Evolutionary conservation across 2,329 filamentous ascomycete species (phyloP).

Genomic region (Aspergillus amoenus): DNA sequence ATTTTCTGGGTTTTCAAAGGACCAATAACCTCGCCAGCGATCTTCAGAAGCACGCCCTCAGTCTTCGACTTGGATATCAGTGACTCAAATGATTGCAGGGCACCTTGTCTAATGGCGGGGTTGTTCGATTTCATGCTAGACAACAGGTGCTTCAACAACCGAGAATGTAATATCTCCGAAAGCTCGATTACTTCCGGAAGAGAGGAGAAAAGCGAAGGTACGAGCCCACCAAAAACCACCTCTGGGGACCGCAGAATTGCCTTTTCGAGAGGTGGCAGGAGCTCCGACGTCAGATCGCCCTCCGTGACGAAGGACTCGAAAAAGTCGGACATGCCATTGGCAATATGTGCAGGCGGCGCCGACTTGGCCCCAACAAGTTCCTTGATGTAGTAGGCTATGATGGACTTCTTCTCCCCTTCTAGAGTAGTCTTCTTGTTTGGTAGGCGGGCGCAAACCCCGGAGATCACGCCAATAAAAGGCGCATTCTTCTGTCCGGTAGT

Average conservation of each 20-base stretch:
- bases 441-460: constrained; percentile 79
- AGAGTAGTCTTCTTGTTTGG: constrained; percentile 62
- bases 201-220: constrained; percentile 70
- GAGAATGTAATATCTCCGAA: constrained; percentile 68
- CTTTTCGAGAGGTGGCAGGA: constrained; percentile 84
- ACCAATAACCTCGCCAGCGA: constrained; percentile 73
- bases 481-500: constrained; percentile 67
- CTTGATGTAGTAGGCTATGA: constrained; percentile 79
- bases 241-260: constrained; percentile 85
- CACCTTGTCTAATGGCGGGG: constrained; percentile 70
- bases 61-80: constrained; percentile 66
- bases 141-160: constrained; percentile 82
- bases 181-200: constrained; percentile 73
- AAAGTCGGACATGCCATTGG: constrained; percentile 75
- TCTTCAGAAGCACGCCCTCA: constrained; percentile 59
- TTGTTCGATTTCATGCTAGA: constrained; percentile 92
- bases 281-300: constrained; percentile 71
- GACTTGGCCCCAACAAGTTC: constrained; percentile 80
- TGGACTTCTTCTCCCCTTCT: constrained; percentile 65
- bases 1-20: constrained; percentile 84
- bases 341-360: constrained; percentile 68
- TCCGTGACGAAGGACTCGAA: constrained; percentile 71
- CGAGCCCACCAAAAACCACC: constrained; percentile 75
- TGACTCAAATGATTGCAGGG: constrained; percentile 69
- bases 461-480: constrained; percentile 77